A percentile compares a stretch with the other conserved stretches of the same genome.
Evolutionary conservation across 2,329 filamentous ascomycete species (phyloP).

Genomic region (Colletotrichum noveboracense): DNA sequence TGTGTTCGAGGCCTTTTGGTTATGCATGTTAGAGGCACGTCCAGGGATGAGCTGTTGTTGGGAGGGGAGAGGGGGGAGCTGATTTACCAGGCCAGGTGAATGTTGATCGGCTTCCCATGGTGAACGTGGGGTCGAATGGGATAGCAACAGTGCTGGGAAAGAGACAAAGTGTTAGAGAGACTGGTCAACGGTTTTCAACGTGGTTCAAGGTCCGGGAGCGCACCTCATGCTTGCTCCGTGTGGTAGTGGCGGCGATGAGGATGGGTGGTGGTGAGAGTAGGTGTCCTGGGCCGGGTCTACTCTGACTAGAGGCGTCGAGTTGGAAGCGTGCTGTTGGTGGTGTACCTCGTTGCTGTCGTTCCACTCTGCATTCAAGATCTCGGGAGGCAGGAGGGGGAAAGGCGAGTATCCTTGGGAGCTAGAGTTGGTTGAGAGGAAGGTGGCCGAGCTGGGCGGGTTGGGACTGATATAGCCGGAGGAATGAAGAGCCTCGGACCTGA

Average conservation of each 20-base stretch:
- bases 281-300: constrained; percentile 35
- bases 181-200: constrained; percentile 16
- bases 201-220: constrained; percentile 20
- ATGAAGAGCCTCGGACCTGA: constrained; percentile 26
- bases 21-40: not conserved
- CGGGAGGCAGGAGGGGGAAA: constrained; percentile 31
- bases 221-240: constrained; percentile 42
- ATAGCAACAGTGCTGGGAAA: constrained; percentile 51
- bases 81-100: constrained; percentile 56
- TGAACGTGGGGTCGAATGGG: constrained; percentile 56
- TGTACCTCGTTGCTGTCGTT: constrained; percentile 25
- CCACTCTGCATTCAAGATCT: constrained; percentile 35
- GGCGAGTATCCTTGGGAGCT: constrained; percentile 28
- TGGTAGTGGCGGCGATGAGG: constrained; percentile 22
- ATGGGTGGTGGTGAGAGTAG: constrained; percentile 24
- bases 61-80: not conserved
- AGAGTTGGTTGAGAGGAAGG: constrained; percentile 26
- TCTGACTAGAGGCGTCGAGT: constrained; percentile 32
- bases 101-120: constrained; percentile 55
- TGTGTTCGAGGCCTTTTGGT: constrained; percentile 34
- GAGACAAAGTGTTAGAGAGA: constrained; percentile 6
- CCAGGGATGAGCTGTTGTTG: not conserved
- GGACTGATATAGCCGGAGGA: constrained; percentile 32
- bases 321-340: constrained; percentile 23
- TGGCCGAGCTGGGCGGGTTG: constrained; percentile 27